Percentiles rank a stretch among this genome's conserved stretches.
Conservation (phyloP, 129 eudicot genomes). For the Escallonia rubra region DNA sequence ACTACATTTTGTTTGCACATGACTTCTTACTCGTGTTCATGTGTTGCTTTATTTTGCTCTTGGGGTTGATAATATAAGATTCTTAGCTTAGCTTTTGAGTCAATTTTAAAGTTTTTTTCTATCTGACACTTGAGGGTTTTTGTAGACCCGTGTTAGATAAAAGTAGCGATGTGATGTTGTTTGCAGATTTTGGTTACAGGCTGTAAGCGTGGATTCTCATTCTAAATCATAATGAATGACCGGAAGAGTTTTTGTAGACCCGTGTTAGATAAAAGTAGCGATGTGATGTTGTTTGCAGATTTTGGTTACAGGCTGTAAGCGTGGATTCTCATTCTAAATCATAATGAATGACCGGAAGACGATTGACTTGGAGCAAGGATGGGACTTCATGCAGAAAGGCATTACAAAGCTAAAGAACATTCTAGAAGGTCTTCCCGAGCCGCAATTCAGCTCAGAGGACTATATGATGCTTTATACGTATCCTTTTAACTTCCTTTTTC, state of each 20-base stretch:
- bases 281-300: neutral
- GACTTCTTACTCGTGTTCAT: too few species aligned
- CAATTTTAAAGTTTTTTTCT: neutral
- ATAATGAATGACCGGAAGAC: conserved; percentile 70
- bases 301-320: neutral
- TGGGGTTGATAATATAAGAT: too few species aligned
- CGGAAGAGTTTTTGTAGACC: too few species aligned
- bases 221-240: too few species aligned
- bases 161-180: neutral
- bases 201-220: neutral
- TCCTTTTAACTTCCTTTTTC: conserved; percentile 8
- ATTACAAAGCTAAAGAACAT: conserved; percentile 80
- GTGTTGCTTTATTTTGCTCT: too few species aligned
- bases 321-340: conserved; percentile 11
- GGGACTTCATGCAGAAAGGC: conserved; percentile 94
- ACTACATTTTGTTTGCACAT: too few species aligned
- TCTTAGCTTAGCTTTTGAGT: neutral
- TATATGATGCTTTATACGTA: conserved; percentile 98
- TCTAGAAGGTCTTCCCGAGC: conserved; percentile 88
- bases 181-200: neutral
- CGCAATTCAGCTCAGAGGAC: conserved; percentile 93
- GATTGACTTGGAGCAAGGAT: conserved; percentile 87
- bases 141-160: too few species aligned
- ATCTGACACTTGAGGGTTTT: too few species aligned
- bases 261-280: too few species aligned